These are phyloP conservation scores for Avena insularis DNA, from an alignment of 176 grass and related monocot species.

Conservation along the genomic window DNA sequence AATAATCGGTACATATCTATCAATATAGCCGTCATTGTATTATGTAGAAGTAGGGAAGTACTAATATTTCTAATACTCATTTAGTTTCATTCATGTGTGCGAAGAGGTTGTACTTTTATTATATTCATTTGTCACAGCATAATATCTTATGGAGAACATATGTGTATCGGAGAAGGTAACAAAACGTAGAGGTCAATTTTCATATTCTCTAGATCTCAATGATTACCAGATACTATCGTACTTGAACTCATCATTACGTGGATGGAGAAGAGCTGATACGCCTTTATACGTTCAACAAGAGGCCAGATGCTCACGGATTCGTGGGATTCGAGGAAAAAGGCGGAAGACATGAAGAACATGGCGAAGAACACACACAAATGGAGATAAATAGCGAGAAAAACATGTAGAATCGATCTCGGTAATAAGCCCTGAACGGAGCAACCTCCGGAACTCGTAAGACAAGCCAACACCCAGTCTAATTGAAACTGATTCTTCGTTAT, in stretches of 20 bases:
- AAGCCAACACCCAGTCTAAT: too few species aligned
- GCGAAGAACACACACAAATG: too few species aligned
- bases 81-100: not conserved
- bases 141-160: conserved; percentile 77
- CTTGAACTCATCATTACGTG: conserved; percentile 57
- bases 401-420: too few species aligned
- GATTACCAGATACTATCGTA: conserved; percentile 59
- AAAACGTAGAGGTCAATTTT: conserved; percentile 51
- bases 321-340: too few species aligned
- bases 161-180: conserved; percentile 63
- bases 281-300: too few species aligned
- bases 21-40: not conserved
- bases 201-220: conserved; percentile 59
- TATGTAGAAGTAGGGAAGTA: not conserved
- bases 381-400: too few species aligned
- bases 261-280: conserved; percentile 39
- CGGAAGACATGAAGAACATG: too few species aligned
- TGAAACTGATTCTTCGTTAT: too few species aligned
- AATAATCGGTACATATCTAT: conserved; percentile 59
- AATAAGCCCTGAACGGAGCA: too few species aligned
- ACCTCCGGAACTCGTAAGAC: too few species aligned
- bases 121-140: conserved; percentile 41
- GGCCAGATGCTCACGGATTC: too few species aligned
- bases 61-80: not conserved
- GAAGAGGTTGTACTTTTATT: not conserved